Percentiles rank a stretch among this genome's conserved stretches.
Evolutionary conservation across 495 filamentous ascomycete genomes (phyloP).

Genomic region (Aspergillus bridgeri): DNA sequence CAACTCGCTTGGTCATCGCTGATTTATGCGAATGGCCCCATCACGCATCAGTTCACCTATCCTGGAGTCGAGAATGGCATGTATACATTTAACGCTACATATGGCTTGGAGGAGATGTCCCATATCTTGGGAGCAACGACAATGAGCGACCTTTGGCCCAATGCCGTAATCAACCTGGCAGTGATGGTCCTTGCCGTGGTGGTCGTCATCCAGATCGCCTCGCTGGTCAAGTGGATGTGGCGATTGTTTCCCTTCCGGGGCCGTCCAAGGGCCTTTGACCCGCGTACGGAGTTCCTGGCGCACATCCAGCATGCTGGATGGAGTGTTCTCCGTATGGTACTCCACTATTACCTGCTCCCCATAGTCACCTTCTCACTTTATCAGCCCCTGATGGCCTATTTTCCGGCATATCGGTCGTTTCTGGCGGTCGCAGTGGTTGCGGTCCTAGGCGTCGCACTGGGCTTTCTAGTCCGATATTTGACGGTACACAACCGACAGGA

Average conservation of each 20-base stretch:
- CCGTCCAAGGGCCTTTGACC: neutral
- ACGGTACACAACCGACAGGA: neutral
- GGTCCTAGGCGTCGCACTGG: conserved; percentile 1
- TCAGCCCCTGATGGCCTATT: conserved; percentile 8
- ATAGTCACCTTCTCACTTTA: conserved; percentile 13
- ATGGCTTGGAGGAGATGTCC: conserved; percentile 15
- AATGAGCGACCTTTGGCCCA: conserved; percentile 16
- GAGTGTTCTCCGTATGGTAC: conserved; percentile 11
- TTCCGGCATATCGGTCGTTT: conserved; percentile 12
- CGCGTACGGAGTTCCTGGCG: neutral
- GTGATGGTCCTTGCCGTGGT: conserved; percentile 7
- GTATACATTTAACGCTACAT: conserved; percentile 9
- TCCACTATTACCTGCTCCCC: conserved; percentile 13
- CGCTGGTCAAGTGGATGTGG: conserved; percentile 3
- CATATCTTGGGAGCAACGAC: conserved; percentile 14
- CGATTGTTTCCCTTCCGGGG: neutral
- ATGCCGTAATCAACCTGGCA: conserved; percentile 15
- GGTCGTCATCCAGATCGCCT: conserved; percentile 6
- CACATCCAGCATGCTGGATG: conserved; percentile 12
- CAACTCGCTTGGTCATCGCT: conserved; percentile 17
- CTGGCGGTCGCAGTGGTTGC: conserved; percentile 5
- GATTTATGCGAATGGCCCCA: conserved; percentile 14
- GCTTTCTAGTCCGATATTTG: conserved; percentile 4
- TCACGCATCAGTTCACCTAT: conserved; percentile 16
- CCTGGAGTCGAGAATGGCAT: conserved; percentile 12